phyloP scores from a whole-genome alignment of 306 rosid genomes.

The Astragalus membranaceus region DNA sequence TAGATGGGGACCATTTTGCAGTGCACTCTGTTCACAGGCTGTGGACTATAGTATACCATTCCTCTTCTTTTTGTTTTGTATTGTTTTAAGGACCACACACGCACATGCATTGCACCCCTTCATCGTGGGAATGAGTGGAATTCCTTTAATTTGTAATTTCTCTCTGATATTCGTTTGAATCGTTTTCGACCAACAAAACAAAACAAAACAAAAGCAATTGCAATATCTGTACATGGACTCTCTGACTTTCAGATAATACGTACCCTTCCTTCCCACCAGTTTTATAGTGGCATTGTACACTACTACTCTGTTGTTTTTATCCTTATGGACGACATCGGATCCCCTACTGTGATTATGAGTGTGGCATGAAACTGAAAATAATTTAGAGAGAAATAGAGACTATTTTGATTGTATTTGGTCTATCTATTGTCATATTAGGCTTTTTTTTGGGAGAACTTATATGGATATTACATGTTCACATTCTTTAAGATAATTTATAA shows the following conservation, averaged over 20 bases:
- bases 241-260: not conserved
- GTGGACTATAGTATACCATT: not conserved
- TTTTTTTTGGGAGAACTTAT: no score
- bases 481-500: no score
- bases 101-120: not conserved
- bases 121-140: not conserved
- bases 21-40: not conserved
- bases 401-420: no score
- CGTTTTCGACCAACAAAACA: not conserved
- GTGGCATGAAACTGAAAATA: no score
- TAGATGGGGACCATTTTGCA: slow-evolving; percentile 6
- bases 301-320: no score
- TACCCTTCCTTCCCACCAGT: not conserved
- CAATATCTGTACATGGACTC: not conserved
- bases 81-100: not conserved
- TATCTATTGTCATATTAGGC: no score
- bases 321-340: no score
- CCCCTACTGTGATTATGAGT: no score
- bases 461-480: no score
- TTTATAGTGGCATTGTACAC: no score
- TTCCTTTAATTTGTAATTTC: not conserved
- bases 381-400: no score
- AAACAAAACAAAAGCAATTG: not conserved
- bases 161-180: not conserved
- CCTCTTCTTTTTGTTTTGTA: not conserved